phyloP scores from a whole-genome alignment of 768 basidiomycete species.

The Suillus decipiens region DNA sequence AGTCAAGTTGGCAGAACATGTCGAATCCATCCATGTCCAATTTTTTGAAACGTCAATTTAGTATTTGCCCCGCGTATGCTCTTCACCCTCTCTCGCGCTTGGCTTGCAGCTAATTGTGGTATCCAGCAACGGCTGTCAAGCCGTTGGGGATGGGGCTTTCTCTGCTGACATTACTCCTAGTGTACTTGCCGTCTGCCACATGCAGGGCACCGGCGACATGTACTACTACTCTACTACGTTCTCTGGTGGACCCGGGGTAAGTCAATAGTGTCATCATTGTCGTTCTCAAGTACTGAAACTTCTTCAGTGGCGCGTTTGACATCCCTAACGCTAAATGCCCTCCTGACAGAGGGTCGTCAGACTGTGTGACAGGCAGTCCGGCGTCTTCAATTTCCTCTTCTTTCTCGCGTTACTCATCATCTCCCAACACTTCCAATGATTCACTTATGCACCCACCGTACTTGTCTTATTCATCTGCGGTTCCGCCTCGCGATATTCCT shows the following conservation, averaged over 20 bases:
- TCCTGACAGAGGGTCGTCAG: slow-evolving; percentile 93
- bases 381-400: slow-evolving; percentile 59
- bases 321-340: slow-evolving; percentile 88
- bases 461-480: slow-evolving; percentile 28
- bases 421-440: slow-evolving; percentile 24
- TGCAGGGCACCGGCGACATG: slow-evolving; percentile 78
- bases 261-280: slow-evolving; percentile 27
- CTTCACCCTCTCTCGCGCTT: background rate
- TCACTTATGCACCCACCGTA: slow-evolving; percentile 20
- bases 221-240: slow-evolving; percentile 93
- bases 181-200: slow-evolving; percentile 84
- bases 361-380: slow-evolving; percentile 93
- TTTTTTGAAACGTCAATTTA: slow-evolving; percentile 78
- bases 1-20: slow-evolving; percentile 87
- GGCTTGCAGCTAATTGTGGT: slow-evolving; percentile 19
- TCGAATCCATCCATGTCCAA: slow-evolving; percentile 73
- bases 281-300: slow-evolving; percentile 14
- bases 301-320: slow-evolving; percentile 92
- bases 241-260: slow-evolving; percentile 90
- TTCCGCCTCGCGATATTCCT: slow-evolving; percentile 46
- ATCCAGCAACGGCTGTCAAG: slow-evolving; percentile 87
- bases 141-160: slow-evolving; percentile 97
- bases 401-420: slow-evolving; percentile 33
- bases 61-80: slow-evolving; percentile 90
- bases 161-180: slow-evolving; percentile 74